phyloP scores from a whole-genome alignment of 2,329 filamentous ascomycete genomes.

The Neofusicoccum umdonicola region DNA sequence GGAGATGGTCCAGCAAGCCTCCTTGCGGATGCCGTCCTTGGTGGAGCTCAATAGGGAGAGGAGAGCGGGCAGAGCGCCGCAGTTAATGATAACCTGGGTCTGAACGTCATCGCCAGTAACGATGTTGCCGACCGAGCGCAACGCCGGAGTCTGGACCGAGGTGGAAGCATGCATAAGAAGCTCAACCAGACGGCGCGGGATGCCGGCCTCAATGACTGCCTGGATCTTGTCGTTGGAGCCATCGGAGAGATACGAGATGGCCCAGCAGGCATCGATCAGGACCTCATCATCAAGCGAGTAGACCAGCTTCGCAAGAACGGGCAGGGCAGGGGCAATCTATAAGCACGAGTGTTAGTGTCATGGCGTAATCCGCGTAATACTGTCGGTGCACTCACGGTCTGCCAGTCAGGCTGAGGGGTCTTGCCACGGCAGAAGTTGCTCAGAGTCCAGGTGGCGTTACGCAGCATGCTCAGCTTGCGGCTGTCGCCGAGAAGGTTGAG shows the following conservation, averaged over 20 bases:
- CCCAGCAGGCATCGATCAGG: conserved; percentile 98
- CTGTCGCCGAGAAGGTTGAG: conserved; percentile 90
- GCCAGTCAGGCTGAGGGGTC: conserved; percentile 97
- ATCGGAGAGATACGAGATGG: conserved; percentile 96
- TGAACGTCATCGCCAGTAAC: conserved; percentile 98
- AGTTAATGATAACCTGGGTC: conserved; percentile 99
- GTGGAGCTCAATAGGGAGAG: conserved; percentile 90
- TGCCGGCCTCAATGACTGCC: conserved; percentile 96
- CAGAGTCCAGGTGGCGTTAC: conserved; percentile 97
- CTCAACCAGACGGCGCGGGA: conserved; percentile 93
- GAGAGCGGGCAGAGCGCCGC: conserved; percentile 87
- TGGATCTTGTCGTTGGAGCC: conserved; percentile 99
- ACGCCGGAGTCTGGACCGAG: conserved; percentile 94
- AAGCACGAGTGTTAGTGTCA: conserved; percentile 6
- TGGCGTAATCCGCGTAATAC: neutral
- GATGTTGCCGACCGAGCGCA: conserved; percentile 97
- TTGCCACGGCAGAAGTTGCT: conserved; percentile 99
- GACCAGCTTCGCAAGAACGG: conserved; percentile 93
- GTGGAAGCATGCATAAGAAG: conserved; percentile 97
- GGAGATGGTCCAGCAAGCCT: conserved; percentile 99
- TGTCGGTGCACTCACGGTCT: conserved; percentile 65
- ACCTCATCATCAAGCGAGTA: conserved; percentile 99
- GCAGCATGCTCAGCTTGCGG: conserved; percentile 97
- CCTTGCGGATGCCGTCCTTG: conserved; percentile 98
- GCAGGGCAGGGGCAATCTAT: conserved; percentile 90